A percentile compares a stretch with the other conserved stretches of the same genome.
These are phyloP conservation scores for Larix kaempferi DNA, from an alignment of 75 land plant genomes.

Conservation along the genomic window DNA sequence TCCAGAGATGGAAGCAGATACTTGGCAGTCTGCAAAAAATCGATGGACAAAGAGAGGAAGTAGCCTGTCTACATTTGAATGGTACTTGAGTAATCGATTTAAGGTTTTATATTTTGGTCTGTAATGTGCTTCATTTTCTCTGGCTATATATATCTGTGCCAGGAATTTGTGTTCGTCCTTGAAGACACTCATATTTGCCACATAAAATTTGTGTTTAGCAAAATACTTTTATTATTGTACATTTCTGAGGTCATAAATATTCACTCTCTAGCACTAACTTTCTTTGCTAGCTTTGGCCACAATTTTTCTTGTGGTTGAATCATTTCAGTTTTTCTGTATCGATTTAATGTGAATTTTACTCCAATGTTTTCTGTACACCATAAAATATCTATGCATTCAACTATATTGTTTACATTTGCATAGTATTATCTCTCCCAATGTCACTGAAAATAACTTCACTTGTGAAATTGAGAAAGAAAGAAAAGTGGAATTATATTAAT, in stretches of 20 bases:
- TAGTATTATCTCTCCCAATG: neutral
- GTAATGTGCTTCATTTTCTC: neutral
- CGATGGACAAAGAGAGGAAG: constrained; percentile 49
- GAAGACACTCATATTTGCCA: neutral
- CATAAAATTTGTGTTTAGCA: neutral
- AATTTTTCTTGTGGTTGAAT: neutral
- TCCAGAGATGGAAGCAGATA: constrained; percentile 35
- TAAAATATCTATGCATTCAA: neutral
- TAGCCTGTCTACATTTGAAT: constrained; percentile 49
- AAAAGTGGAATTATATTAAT: too few species aligned
- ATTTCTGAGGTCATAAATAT: neutral
- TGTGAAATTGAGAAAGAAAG: neutral
- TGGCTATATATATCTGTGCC: neutral
- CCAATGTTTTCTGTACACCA: neutral
- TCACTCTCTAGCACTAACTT: neutral
- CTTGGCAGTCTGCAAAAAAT: constrained; percentile 41
- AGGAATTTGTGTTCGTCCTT: too few species aligned
- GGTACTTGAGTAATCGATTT: constrained; percentile 20
- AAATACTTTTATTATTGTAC: neutral
- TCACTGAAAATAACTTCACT: neutral
- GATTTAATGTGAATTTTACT: neutral
- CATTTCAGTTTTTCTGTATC: neutral
- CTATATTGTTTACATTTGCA: neutral
- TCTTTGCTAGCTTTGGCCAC: neutral
- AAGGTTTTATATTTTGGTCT: neutral